A percentile compares a stretch with the other conserved stretches of the same genome.
Evolutionary conservation across 225 moss, liverwort and hornwort genomes (phyloP).

Genomic region (Lunularia cruciata): DNA sequence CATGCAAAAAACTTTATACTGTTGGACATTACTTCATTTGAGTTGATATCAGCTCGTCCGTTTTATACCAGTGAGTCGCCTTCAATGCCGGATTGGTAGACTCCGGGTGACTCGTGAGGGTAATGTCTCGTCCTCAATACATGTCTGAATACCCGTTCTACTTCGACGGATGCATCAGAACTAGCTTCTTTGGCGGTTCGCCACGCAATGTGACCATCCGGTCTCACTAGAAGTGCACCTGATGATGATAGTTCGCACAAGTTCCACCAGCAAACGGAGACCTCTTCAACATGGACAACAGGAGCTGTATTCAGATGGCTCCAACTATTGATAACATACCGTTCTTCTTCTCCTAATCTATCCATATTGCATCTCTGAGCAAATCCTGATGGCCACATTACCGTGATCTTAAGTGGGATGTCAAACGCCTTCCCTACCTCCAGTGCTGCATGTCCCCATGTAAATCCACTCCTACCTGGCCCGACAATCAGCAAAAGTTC

Average conservation of each 20-base stretch:
- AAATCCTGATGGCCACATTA: conserved; percentile 63
- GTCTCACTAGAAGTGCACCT: conserved; percentile 82
- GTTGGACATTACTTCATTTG: no score
- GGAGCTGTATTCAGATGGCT: conserved; percentile 27
- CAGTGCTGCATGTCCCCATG: conserved; percentile 68
- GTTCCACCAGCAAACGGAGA: conserved; percentile 59
- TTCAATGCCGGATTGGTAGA: no score
- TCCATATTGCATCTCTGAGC: conserved; percentile 14
- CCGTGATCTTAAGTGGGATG: conserved; percentile 48
- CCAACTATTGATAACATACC: conserved; percentile 41
- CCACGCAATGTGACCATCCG: conserved; percentile 94
- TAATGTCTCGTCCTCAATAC: conserved; percentile 5
- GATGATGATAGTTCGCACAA: conserved; percentile 50
- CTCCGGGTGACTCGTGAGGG: not conserved
- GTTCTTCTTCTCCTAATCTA: conserved; percentile 32
- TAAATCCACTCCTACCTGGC: conserved; percentile 56
- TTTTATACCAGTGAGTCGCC: no score
- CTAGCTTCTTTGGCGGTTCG: conserved; percentile 36
- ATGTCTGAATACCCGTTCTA: conserved; percentile 20
- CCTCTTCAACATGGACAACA: conserved; percentile 59
- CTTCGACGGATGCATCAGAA: not conserved
- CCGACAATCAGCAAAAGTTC: conserved; percentile 65
- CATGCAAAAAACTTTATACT: no score
- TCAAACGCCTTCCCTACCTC: conserved; percentile 32
- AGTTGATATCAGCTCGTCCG: no score